These are phyloP conservation scores for Epichloe glyceriae DNA, from an alignment of 2,329 filamentous ascomycete genomes.

Conservation along the genomic window DNA sequence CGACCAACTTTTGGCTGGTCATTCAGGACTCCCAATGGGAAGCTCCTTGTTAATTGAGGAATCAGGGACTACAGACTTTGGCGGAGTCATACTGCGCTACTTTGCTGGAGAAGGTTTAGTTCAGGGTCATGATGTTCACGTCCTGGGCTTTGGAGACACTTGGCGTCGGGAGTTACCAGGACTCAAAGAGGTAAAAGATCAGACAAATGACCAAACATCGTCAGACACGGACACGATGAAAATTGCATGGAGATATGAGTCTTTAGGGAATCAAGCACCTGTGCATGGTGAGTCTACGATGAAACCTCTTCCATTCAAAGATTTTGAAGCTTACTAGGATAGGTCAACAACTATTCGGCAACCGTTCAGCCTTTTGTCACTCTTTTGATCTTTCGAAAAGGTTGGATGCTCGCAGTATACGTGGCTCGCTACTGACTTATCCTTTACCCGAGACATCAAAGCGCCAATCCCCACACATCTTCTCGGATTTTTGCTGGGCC, in stretches of 20 bases:
- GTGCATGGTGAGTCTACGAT: neutral
- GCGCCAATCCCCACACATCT: constrained; percentile 20
- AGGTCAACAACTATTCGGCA: constrained; percentile 2
- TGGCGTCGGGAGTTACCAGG: constrained; percentile 82
- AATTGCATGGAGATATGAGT: constrained; percentile 96
- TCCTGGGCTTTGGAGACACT: constrained; percentile 63
- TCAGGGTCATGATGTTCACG: constrained; percentile 79
- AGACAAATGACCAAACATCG: constrained; percentile 28
- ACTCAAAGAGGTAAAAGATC: constrained; percentile 31
- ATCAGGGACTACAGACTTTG: constrained; percentile 86
- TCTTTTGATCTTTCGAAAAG: constrained; percentile 59
- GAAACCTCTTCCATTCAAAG: neutral
- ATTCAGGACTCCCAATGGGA: constrained; percentile 73
- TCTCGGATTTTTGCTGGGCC: constrained; percentile 50
- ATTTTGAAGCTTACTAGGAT: neutral
- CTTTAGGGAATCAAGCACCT: constrained; percentile 45
- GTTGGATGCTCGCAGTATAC: constrained; percentile 35
- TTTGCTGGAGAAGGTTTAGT: constrained; percentile 88
- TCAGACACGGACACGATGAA: constrained; percentile 70
- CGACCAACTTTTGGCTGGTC: constrained; percentile 73
- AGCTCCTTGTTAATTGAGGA: constrained; percentile 74
- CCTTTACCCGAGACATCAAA: constrained; percentile 30
- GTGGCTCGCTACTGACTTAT: constrained; percentile 35
- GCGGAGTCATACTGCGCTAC: constrained; percentile 69
- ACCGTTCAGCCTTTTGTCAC: constrained; percentile 46